Base-by-base conservation (phyloP, 2,329 filamentous ascomycete genomes). In the Eurotiales sp. region DNA sequence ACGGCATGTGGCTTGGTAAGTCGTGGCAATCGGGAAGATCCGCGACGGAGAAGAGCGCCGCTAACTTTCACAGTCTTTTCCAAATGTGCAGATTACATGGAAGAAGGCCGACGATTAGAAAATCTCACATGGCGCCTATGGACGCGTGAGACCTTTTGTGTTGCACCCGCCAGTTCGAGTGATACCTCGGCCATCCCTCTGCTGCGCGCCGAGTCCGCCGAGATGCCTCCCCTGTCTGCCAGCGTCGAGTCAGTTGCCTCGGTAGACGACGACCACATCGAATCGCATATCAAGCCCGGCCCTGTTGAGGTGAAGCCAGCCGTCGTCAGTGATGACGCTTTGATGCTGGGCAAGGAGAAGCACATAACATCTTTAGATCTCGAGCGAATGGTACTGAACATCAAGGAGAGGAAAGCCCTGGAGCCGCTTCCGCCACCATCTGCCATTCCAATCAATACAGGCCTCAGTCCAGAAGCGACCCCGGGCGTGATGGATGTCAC, bases 1-100 rank as follows among this genome's bases (percentile, higher is more conserved):
- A 93, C 74, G 91, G 88, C 77, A 95, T 97, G 83, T 96, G 91
- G 90, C 92, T 90, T 70, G 89, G 90, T 95, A 74, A 81, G 88
- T 79, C 37, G 15, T n/a, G n/a, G 19, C 14, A 22, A 43, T 43
- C 14, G 19, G 46, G 19, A 42, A 39, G 45, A 55, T 56, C 44
- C 55, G n/a, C n/a, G n/a, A n/a, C n/a, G n/a, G n/a, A n/a, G n/a
- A n/a, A 37, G 40, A 45, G 15, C 42, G 40, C 15, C 51, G 41
- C 64, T 70, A 60, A 68, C 58, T 43, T 37, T 37, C 12, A 21
- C 66, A 93, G 90, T 97, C 55, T 96, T 97, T 68, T 92, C 90
- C 46, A 89, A 90, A 73, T 96, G 92, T 72, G 90, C 90, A 66
- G 89, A 93, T 65, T 93, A 91, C 47, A 86, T 97, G 68, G 89